phyloP scores from a whole-genome alignment of 2,329 filamentous ascomycete genomes.

The Dryadomyces quercus-mongolicae region DNA sequence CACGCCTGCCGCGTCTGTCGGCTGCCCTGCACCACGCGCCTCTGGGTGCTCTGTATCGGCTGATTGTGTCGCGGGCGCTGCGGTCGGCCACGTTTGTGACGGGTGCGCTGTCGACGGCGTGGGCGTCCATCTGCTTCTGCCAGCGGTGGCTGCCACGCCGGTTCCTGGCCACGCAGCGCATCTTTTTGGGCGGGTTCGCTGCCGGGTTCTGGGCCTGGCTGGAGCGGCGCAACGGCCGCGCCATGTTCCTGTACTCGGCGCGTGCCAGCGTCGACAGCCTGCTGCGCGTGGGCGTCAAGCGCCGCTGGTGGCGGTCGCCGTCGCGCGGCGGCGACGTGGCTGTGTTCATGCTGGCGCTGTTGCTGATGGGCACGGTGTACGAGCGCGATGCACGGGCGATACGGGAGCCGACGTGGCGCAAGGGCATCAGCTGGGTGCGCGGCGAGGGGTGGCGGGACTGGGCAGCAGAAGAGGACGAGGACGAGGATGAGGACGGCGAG shows the following conservation, averaged over 20 bases:
- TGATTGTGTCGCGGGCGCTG: constrained; percentile 59
- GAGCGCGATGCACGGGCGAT: constrained; percentile 59
- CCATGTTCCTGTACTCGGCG: constrained; percentile 67
- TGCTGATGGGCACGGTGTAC: constrained; percentile 65
- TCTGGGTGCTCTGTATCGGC: constrained; percentile 48
- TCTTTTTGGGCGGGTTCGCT: constrained; percentile 79
- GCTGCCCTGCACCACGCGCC: constrained; percentile 58
- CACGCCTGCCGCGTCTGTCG: constrained; percentile 34
- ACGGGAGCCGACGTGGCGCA: constrained; percentile 54
- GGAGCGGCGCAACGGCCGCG: constrained; percentile 50
- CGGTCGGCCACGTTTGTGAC: constrained; percentile 68
- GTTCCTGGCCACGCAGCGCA: constrained; percentile 69
- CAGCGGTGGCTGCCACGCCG: constrained; percentile 64
- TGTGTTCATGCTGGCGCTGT: constrained; percentile 69
- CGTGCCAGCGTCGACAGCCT: constrained; percentile 68
- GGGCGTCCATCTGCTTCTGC: constrained; percentile 85
- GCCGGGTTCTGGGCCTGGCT: constrained; percentile 79
- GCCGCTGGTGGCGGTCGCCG: constrained; percentile 82
- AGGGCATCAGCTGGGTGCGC: constrained; percentile 59
- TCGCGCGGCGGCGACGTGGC: constrained; percentile 73
- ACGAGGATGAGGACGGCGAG: constrained; percentile 10
- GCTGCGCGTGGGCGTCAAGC: constrained; percentile 92
- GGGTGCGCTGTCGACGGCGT: constrained; percentile 72
- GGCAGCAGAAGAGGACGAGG: constrained; percentile 38
- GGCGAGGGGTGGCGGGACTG: constrained; percentile 68